These are phyloP conservation scores for Rhizopogon vulgaris DNA, from an alignment of 768 basidiomycete species.

Conservation along the genomic window DNA sequence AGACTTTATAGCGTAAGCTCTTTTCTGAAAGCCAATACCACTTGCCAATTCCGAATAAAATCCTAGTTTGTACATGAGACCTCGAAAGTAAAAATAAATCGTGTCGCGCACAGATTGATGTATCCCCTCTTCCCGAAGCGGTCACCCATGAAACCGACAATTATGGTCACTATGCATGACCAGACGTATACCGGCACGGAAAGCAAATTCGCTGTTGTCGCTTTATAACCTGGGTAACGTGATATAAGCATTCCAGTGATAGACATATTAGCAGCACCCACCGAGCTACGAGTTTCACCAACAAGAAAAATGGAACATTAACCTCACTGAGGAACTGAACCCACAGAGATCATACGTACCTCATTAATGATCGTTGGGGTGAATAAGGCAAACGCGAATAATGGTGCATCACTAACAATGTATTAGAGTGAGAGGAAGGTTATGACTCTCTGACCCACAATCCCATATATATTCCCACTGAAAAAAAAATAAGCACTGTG, in stretches of 20 bases:
- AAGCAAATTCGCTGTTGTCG: conserved; percentile 65
- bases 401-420: conserved; percentile 38
- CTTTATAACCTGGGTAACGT: conserved; percentile 40
- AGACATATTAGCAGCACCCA: not conserved
- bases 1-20: not conserved
- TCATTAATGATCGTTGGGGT: conserved; percentile 42
- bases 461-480: conserved; percentile 69
- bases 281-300: not conserved
- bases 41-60: conserved; percentile 27
- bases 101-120: conserved; percentile 49
- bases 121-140: conserved; percentile 47
- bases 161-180: conserved; percentile 61
- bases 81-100: not conserved
- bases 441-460: conserved; percentile 39
- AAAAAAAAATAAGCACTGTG: not conserved
- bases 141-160: conserved; percentile 59
- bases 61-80: not conserved
- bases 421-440: not conserved
- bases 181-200: conserved; percentile 75
- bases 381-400: conserved; percentile 50
- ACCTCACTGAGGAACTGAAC: not conserved
- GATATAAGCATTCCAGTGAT: not conserved
- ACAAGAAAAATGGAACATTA: not conserved
- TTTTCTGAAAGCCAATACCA: not conserved
- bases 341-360: conserved; percentile 27